Evolutionary conservation across 2,329 filamentous ascomycete genomes (phyloP).

Genomic region (Clarireedia sp.): DNA sequence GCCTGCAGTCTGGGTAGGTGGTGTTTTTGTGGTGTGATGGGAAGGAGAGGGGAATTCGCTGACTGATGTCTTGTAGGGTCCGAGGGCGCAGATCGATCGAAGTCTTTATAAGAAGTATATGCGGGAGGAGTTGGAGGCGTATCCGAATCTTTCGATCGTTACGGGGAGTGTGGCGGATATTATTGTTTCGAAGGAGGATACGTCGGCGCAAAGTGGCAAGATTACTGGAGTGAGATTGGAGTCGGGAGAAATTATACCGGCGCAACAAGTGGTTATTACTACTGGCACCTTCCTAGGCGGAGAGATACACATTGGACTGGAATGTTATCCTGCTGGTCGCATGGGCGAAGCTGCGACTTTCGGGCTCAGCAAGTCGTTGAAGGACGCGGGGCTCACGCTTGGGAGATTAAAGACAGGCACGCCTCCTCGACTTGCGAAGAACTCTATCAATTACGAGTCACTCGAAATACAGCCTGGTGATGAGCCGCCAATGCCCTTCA

Average conservation of each 20-base stretch:
- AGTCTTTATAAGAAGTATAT: conserved; percentile 84
- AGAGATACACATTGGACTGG: conserved; percentile 90
- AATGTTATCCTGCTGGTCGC: conserved; percentile 76
- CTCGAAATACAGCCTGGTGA: conserved; percentile 75
- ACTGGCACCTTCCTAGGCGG: conserved; percentile 93
- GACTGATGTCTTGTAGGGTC: conserved; percentile 45
- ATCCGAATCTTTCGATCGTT: conserved; percentile 72
- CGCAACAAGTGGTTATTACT: conserved; percentile 81
- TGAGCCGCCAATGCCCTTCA: conserved; percentile 81
- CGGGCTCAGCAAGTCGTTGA: conserved; percentile 83
- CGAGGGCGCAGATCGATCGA: conserved; percentile 90
- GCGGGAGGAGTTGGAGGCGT: conserved; percentile 73
- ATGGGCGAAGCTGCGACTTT: conserved; percentile 93
- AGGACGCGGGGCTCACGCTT: conserved; percentile 79
- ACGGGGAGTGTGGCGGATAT: conserved; percentile 90
- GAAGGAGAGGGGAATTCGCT: not conserved
- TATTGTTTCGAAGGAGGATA: conserved; percentile 54
- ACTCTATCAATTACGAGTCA: conserved; percentile 69
- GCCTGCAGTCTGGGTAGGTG: conserved; percentile 72
- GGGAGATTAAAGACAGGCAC: conserved; percentile 94
- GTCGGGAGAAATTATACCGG: conserved; percentile 74
- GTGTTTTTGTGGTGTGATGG: not conserved
- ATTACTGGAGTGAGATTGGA: conserved; percentile 83
- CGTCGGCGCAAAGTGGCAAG: conserved; percentile 50
- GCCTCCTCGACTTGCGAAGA: conserved; percentile 74